Base-by-base conservation (phyloP, 2,329 filamentous ascomycete genomes). In the Penicillium crustosum region DNA sequence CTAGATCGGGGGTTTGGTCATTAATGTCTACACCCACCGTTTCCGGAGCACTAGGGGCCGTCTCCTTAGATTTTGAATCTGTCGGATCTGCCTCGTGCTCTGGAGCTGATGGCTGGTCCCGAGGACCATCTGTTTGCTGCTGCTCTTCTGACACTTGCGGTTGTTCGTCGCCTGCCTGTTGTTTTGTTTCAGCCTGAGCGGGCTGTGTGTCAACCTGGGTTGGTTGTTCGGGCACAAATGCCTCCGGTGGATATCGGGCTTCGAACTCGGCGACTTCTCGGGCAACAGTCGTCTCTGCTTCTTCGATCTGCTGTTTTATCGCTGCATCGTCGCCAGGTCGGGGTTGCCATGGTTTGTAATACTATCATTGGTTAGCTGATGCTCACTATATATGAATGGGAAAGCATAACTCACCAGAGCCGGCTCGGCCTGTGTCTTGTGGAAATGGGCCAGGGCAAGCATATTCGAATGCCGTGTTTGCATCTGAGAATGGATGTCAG, bases 301-400 rank as follows among this genome's bases (percentile, higher is more conserved):
- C 84, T 47, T 82, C 79, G 29, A 91, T 81, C 73, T 96, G 93
- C 5, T 82, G 78, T 45, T 87, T 82, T 70, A 97, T 90, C 12
- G 75, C 80, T 6, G 86, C 83, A 73, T 93, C 85, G 72, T 97
- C 89, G 44, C 84, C 81, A 6, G 79, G 73, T 33, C 85, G 86
- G 55, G 90, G 80, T 66, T 91, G 86, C 88, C 89, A 95, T 0
- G 93, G 93, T 45, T 88, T 87, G 74, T 94, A 97, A 73, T 89
- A 93, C 91, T 96, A 55, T 13, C 38, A 39, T 21, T 39, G 63
- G 67, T 74, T 64, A 71, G 59, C 27, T 10, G n/a, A 19, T 19
- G 41, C 23, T 27, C 17, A 49, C 23, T 49, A n/a, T 50, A 41
- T 17, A 33, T 39, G 6, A 31, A 42, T 33, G 15, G 15, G 39